These are phyloP conservation scores for Leccinellum rugosiceps DNA, from an alignment of 768 basidiomycete genomes.

Conservation along the genomic window DNA sequence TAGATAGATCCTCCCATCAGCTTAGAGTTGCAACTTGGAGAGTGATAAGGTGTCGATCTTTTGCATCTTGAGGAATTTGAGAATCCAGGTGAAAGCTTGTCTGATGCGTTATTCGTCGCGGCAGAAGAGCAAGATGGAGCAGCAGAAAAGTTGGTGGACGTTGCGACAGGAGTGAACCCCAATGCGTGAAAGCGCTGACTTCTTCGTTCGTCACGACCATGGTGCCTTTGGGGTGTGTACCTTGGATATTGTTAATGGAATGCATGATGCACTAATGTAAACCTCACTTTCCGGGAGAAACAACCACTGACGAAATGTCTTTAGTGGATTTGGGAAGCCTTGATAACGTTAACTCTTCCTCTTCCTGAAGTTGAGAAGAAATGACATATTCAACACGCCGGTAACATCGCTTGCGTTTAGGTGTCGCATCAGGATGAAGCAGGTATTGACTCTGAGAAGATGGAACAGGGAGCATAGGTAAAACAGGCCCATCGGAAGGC, in stretches of 20 bases:
- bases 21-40: constrained; percentile 4
- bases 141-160: not conserved
- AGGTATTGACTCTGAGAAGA: constrained; percentile 36
- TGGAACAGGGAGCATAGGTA: constrained; percentile 16
- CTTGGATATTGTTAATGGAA: constrained; percentile 14
- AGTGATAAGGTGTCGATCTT: not conserved
- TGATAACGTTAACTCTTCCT: constrained; percentile 25
- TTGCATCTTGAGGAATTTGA: not conserved
- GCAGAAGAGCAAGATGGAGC: not conserved
- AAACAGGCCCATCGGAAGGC: not conserved
- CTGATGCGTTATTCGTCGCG: not conserved
- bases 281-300: constrained; percentile 17
- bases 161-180: constrained; percentile 4
- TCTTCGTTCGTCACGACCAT: not conserved
- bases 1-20: not conserved
- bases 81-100: not conserved
- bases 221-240: not conserved
- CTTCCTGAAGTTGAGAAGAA: constrained; percentile 34
- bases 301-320: not conserved
- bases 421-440: constrained; percentile 28
- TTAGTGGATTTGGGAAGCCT: not conserved
- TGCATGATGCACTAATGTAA: not conserved
- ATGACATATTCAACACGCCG: constrained; percentile 15
- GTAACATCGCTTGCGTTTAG: constrained; percentile 35
- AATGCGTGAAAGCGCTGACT: not conserved